Evolutionary conservation across 192 early-diverging fungal genomes (phyloP).

Genomic region (Mortierella alpina): DNA sequence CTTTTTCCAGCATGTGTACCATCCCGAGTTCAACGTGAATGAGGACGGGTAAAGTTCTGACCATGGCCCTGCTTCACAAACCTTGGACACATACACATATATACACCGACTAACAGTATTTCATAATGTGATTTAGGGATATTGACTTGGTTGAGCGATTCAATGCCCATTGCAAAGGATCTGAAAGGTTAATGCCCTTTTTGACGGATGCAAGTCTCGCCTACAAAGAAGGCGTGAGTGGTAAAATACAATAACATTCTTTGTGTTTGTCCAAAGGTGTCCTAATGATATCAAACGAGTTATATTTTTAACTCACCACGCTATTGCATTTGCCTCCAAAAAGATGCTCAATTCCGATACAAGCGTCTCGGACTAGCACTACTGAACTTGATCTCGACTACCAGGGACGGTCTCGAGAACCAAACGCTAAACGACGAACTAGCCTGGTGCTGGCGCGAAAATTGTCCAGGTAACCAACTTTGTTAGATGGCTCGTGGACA

Average conservation of each 20-base stretch:
- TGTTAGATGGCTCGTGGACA: neutral
- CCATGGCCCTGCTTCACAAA: neutral
- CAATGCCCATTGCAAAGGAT: conserved; percentile 48
- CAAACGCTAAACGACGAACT: conserved; percentile 51
- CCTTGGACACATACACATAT: neutral
- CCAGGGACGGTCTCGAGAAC: conserved; percentile 43
- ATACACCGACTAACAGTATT: neutral
- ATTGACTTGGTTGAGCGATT: conserved; percentile 53
- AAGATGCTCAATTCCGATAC: conserved; percentile 52
- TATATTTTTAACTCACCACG: neutral
- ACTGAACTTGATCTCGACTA: conserved; percentile 49
- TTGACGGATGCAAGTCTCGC: conserved; percentile 48
- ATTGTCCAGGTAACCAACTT: conserved; percentile 42
- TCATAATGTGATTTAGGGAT: conserved; percentile 23
- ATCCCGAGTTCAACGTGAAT: conserved; percentile 58
- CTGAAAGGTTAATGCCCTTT: conserved; percentile 54
- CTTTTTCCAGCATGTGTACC: conserved; percentile 60
- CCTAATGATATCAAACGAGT: neutral
- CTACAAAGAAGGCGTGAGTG: conserved; percentile 49
- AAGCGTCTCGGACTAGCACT: conserved; percentile 50
- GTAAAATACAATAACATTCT: conserved; percentile 5
- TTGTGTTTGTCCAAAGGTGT: neutral
- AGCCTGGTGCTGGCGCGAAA: conserved; percentile 61
- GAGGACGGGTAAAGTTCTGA: conserved; percentile 49
- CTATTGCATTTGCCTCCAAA: neutral